A percentile compares a stretch with the other conserved stretches of the same genome.
These are phyloP conservation scores for Sarocladiaceae sp. DNA, from an alignment of 2,329 filamentous ascomycete species.

Conservation along the genomic window DNA sequence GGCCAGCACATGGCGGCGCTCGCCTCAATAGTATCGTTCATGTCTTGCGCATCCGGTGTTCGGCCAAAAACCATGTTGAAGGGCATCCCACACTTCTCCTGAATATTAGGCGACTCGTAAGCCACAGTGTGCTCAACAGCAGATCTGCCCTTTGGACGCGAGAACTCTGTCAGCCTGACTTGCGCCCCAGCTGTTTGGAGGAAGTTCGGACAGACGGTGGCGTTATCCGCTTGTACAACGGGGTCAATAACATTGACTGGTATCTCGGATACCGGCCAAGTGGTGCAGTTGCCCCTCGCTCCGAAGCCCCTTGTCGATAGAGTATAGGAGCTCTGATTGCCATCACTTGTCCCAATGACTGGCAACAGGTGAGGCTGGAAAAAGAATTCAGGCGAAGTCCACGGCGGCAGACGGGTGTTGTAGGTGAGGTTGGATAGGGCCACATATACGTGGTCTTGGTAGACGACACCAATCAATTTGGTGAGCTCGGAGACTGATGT, in stretches of 20 bases:
- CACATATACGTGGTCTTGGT: slow-evolving; percentile 25
- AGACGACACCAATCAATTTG: slow-evolving; percentile 9
- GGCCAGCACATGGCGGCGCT: slow-evolving; percentile 21
- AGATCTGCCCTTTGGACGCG: slow-evolving; percentile 6
- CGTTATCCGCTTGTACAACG: background rate
- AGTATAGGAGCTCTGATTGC: slow-evolving; percentile 10
- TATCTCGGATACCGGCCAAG: background rate
- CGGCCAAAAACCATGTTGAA: slow-evolving; percentile 14
- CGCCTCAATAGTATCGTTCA: slow-evolving; percentile 14
- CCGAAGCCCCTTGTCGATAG: slow-evolving; percentile 23
- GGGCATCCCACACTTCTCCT: slow-evolving; percentile 10
- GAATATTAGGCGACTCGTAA: background rate
- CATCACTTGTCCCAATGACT: background rate
- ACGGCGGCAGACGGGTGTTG: slow-evolving; percentile 39
- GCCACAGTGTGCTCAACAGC: background rate
- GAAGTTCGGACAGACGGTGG: background rate
- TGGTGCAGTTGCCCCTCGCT: slow-evolving; percentile 15
- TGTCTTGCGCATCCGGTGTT: background rate
- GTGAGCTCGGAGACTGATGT: slow-evolving; percentile 10
- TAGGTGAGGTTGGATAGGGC: slow-evolving; percentile 38
- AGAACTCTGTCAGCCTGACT: background rate
- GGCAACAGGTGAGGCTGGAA: slow-evolving; percentile 38
- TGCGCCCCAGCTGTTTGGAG: background rate
- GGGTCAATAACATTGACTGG: slow-evolving; percentile 1
- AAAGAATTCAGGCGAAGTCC: slow-evolving; percentile 37